Conservation (phyloP, 768 basidiomycete genomes). For the Kwoniella europaea region DNA sequence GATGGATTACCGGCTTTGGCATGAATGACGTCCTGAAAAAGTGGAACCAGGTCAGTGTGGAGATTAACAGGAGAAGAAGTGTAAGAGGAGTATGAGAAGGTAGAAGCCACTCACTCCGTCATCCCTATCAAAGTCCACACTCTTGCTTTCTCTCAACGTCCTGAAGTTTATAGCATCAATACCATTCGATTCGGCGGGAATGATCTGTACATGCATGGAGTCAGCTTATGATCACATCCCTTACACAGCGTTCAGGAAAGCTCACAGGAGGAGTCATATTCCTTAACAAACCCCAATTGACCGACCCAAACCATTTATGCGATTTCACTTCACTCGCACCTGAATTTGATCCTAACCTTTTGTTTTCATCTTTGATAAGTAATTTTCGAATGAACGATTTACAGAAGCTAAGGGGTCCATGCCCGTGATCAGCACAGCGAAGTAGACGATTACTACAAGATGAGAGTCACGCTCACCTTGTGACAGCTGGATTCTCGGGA, state of each 20-base stretch:
- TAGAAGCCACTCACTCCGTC: conserved; percentile 41
- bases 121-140: conserved; percentile 73
- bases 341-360: conserved; percentile 83
- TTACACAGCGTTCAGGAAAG: conserved; percentile 66
- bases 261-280: conserved; percentile 91
- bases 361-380: conserved; percentile 88
- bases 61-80: conserved; percentile 25
- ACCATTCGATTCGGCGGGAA: conserved; percentile 76
- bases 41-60: conserved; percentile 53
- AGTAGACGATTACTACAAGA: too few species aligned
- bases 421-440: conserved; percentile 19
- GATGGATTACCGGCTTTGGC: conserved; percentile 56
- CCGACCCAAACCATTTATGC: conserved; percentile 96
- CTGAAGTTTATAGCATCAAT: conserved; percentile 88
- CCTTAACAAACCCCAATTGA: conserved; percentile 94
- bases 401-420: conserved; percentile 66
- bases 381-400: conserved; percentile 86
- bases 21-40: conserved; percentile 52
- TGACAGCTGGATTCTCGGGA: conserved; percentile 80
- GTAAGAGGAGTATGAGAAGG: too few species aligned
- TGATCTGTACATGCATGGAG: conserved; percentile 73
- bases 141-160: conserved; percentile 83
- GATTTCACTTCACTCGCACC: conserved; percentile 98
- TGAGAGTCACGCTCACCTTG: conserved; percentile 63
- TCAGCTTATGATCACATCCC: conserved; percentile 62